Percentiles rank a stretch among this genome's conserved stretches.
These are phyloP conservation scores for Solanum raphanifolium DNA, from an alignment of 257 asterid species.

Conservation along the genomic window DNA sequence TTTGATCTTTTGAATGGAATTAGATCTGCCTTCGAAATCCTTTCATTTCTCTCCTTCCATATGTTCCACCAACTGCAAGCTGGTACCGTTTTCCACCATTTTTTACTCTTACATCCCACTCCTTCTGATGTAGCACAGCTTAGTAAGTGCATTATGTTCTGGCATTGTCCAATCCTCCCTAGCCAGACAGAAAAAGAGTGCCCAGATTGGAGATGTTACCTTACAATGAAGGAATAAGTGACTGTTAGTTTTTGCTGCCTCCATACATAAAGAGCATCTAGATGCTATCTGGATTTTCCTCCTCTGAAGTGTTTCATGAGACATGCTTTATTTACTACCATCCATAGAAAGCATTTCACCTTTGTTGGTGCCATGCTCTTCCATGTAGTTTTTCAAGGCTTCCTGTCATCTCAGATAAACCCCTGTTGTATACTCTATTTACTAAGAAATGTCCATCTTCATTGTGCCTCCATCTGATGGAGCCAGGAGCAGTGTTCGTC, in stretches of 20 bases:
- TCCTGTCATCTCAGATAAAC: not conserved
- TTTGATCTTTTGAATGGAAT: not conserved
- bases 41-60: not conserved
- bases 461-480: not conserved
- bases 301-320: not conserved
- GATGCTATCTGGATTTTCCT: not conserved
- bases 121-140: not conserved
- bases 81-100: not conserved
- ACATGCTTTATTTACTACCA: not conserved
- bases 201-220: not conserved
- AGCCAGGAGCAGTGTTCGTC: not conserved
- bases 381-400: not conserved
- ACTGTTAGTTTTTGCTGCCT: not conserved
- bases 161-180: not conserved
- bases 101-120: not conserved
- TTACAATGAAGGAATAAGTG: not conserved
- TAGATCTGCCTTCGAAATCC: not conserved
- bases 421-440: not conserved
- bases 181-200: not conserved
- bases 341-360: not conserved
- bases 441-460: not conserved
- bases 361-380: not conserved
- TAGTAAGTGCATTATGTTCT: not conserved
- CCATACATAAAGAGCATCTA: not conserved
- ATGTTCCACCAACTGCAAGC: not conserved